Base-by-base conservation (phyloP, 75 land plant species). In the Pseudotsuga menziesii region DNA sequence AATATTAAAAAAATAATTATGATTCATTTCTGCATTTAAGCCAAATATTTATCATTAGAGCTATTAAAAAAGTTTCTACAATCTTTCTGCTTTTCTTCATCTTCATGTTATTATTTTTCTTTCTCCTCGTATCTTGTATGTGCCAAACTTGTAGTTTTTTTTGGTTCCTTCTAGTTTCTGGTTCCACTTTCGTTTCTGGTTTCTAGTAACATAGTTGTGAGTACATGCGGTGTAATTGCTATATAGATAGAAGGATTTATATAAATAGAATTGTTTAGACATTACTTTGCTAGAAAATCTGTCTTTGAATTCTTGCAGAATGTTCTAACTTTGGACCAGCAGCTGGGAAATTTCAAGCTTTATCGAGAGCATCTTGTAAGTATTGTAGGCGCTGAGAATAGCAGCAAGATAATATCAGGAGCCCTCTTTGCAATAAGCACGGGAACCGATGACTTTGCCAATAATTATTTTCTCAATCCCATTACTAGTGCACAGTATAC, bases 381-480 rank as follows among this genome's bases (percentile, higher is more conserved):
- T 2, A 35, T 64, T 11, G 57, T 82, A 39, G 89, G 86, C 2
- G 57, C 54, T 70, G 58, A 32, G 17, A 39, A 73, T 14, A 82
- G 83, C 16, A 39, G 26, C 39, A 52, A 61, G 56, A 29, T 87
- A 1, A 26, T 82, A 12, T 59, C 14, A 25, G 35, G 63, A 7
- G 79, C 85, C 19, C 16, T 85, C 25, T 78, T 82, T 23, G 39
- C 77, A 0, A 32, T 87, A 0, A 82, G 89, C 23, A 79, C 76
- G 32, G 91, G 87, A n/a, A 84, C 83, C 32, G 82, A 85, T 60
- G 87, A 89, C 39, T 75, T 87, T 71, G 35, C 56, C 7, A 62
- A 70, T 14, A 78, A 74, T 17, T 86, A 86, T 61, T 83, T 61
- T 57, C 35, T 58, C 20, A 19, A 78, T 16, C 76, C 87, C 0